Evolutionary conservation across 2,329 filamentous ascomycete genomes (phyloP), one percentile per base, ranked within the genome.

Genomic region (Aureobasidium sp.): DNA sequence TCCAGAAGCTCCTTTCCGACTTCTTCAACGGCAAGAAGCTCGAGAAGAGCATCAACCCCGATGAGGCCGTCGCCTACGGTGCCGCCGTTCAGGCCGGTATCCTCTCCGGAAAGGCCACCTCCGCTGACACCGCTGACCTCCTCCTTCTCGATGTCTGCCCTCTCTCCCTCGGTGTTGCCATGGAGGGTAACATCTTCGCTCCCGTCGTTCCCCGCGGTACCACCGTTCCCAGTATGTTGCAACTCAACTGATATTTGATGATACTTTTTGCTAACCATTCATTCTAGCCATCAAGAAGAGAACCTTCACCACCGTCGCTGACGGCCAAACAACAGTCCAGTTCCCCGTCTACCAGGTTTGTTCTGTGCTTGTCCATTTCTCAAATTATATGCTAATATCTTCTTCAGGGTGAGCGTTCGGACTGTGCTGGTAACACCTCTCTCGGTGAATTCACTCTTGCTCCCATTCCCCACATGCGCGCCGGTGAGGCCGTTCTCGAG

Each of bases 21-120:
- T 97, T 92, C 86, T 99, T 99, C 83, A 90, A 95, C 77, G 92
- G 92, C 81, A 99, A 99, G 91, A 97, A 99, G 89, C 90, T 97
- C 70, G 93, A 97, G 87, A 97, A 97, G 82, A 94, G 90, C 84
- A 97, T 97, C 84, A 99, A 99, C 87, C 94, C 94, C 73, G 94
- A 99, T 76, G 94, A 99, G 85, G 94, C 94, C 71, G 94, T 99
- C 74, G 94, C 94, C 72, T 97, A 97, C 81, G 94, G 94, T 87
- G 94, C 94, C 69, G 94, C 94, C 71, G 93, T 99, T 66, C 94
- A 99, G 83, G 94, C 94, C 70, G 94, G 92, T 87, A 97, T 99
- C 77, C 88, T 99, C 68, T 97, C 93, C 64, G 94, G 94, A 77
- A 96, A 97, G 87, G 94, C 94, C 71, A 94, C 90, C 69, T 96